Conservation (phyloP, 2,329 filamentous ascomycete species). For the Capronia americana region DNA sequence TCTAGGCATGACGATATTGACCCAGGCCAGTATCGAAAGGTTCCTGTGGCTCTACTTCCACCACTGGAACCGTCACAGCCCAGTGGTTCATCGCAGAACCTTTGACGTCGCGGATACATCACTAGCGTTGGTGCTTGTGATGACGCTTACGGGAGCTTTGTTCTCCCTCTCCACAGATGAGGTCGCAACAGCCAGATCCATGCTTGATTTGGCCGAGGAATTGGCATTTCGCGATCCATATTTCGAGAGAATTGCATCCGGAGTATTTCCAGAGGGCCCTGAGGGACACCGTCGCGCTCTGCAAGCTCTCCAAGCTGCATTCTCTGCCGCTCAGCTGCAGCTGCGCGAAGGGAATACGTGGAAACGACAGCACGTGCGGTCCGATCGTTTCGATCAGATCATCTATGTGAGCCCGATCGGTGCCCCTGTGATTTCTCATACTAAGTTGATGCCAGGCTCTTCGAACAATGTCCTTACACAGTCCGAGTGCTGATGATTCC, state of each 20-base stretch:
- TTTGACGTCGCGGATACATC: conserved; percentile 9
- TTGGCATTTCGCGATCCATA: conserved; percentile 7
- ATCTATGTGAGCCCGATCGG: neutral
- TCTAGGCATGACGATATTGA: conserved; percentile 10
- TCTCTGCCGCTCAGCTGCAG: conserved; percentile 14
- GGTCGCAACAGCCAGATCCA: neutral
- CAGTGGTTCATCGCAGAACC: conserved; percentile 10
- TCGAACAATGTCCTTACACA: conserved; percentile 6
- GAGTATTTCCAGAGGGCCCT: neutral
- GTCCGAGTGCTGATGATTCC: neutral
- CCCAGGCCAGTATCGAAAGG: conserved; percentile 1
- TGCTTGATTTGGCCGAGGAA: conserved; percentile 22
- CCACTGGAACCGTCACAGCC: conserved; percentile 23
- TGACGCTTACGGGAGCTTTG: conserved; percentile 2
- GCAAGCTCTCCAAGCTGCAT: conserved; percentile 11
- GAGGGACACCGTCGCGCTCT: conserved; percentile 4
- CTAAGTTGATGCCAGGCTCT: neutral
- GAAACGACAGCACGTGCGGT: conserved; percentile 5
- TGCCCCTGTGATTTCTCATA: neutral
- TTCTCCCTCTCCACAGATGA: neutral
- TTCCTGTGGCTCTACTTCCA: conserved; percentile 21
- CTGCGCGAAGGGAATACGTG: conserved; percentile 5
- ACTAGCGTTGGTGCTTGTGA: neutral
- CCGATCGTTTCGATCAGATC: neutral
- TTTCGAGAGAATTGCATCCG: conserved; percentile 11